Evolutionary conservation across 75 land plant genomes (phyloP), one percentile per base, ranked within the genome.

Genomic region (Isoetes taiwanensis): DNA sequence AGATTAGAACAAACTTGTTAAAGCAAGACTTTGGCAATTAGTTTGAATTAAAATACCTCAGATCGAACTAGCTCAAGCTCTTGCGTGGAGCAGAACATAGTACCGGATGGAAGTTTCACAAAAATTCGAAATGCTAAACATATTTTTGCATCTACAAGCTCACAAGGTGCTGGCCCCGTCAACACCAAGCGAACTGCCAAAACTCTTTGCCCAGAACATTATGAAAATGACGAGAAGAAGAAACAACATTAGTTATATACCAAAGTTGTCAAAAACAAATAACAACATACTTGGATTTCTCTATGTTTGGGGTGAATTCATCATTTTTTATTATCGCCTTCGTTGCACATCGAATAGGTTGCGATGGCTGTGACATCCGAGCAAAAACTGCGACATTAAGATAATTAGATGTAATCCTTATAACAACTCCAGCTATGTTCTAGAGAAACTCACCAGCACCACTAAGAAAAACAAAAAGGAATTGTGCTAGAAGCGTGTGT

Each of bases 371-470:
- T 26, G 77, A 75, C 77, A 75, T 75, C 30, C 77, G 68, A 23
- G 77, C 77, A 72, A 75, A 75, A 33, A 75, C 77, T 75, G 65
- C n/a, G n/a, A n/a, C n/a, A n/a, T n/a, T n/a, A n/a, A n/a, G n/a
- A n/a, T n/a, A n/a, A n/a, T n/a, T n/a, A n/a, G n/a, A n/a, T n/a
- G n/a, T n/a, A n/a, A n/a, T n/a, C n/a, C n/a, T n/a, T n/a, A n/a
- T n/a, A n/a, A n/a, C n/a, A n/a, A n/a, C n/a, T n/a, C n/a, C n/a
- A n/a, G n/a, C n/a, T n/a, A n/a, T n/a, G n/a, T n/a, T n/a, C n/a
- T n/a, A 2, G 41, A 27, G 20, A 11, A 0, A 41, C 61, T 29
- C 48, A 75, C 77, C 77, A 58, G 76, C 76, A 39, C 77, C 77
- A 60, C 77, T 75, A 17, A 75, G 69, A 55, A 75, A 75, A 25